Percentiles rank a stretch among this genome's conserved stretches.
Conservation (phyloP, 257 asterid species). For the Solanum phureja region DNA sequence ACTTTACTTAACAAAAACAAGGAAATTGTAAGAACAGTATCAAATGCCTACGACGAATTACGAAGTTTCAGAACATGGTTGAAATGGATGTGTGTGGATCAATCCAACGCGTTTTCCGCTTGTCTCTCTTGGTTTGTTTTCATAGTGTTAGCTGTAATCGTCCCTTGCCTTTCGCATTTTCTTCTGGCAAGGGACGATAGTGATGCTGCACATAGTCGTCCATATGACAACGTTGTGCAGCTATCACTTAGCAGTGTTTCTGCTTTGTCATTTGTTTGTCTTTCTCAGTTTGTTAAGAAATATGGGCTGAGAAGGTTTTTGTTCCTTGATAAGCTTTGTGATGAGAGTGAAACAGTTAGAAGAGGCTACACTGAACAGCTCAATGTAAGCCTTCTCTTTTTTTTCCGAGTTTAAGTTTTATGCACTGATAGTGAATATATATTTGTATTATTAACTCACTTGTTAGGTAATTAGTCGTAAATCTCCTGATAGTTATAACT, state of each 20-base stretch:
- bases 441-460: neutral
- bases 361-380: slow-evolving; percentile 9
- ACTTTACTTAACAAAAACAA: neutral
- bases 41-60: slow-evolving; percentile 7
- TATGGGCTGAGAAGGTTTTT: slow-evolving; percentile 13
- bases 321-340: slow-evolving; percentile 13
- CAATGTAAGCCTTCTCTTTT: slow-evolving; percentile 2
- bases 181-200: neutral
- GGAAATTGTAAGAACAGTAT: neutral
- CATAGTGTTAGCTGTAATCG: neutral
- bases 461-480: neutral
- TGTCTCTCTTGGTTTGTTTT: slow-evolving; percentile 11
- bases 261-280: slow-evolving; percentile 10
- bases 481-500: neutral
- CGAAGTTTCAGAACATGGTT: slow-evolving; percentile 7
- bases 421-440: neutral
- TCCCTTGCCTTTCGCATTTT: slow-evolving; percentile 10
- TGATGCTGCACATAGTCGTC: slow-evolving; percentile 2
- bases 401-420: neutral
- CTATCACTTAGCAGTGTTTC: slow-evolving; percentile 9
- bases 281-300: slow-evolving; percentile 6
- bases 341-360: slow-evolving; percentile 14
- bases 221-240: slow-evolving; percentile 3
- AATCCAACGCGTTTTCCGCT: slow-evolving; percentile 1
- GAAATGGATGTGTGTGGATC: slow-evolving; percentile 12